Evolutionary conservation across 306 rosid species (phyloP), one percentile per base, ranked within the genome.

Genomic region (Vigna hirtella): DNA sequence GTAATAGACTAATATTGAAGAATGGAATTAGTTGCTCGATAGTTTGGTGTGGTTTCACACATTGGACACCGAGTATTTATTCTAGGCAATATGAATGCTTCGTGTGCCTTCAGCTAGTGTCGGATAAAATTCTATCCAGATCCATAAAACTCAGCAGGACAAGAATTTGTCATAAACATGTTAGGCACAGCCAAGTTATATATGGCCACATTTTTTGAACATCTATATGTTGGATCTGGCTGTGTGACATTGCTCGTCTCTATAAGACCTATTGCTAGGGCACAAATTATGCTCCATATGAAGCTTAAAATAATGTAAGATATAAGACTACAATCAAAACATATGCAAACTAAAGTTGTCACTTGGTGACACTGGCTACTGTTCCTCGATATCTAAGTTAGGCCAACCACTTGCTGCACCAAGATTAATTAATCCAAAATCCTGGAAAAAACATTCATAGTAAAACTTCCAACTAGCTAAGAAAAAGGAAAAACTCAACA

Each of bases 1-100:
- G 20, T 1, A 79, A 65, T 45, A 42, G 20, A 1, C 77, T 47
- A 51, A 38, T 12, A 62, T 50, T 50, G 58, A 43, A 24, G 59
- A 36, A 77, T 64, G 34, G 30, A 82, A 58, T 26, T 50, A 36
- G 43, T 20, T 68, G 18, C 67, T 28, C 43, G 48, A 77, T 43
- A 77, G 40, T 40, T 38, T 24, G 34, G 55, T 45, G 48, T 57
- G 8, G 43, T 36, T 66, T 52, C 51, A 63, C 56, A 40, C 9
- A 43, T 36, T 10, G 7, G 65, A 34, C 65, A 34, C 47, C 64
- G 47, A 42, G 28, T 15, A 47, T 48, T 17, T 69, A 32, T 32
- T 32, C 12, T 69, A 47, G 32, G 51, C 62, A 69, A 61, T 43
- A 56, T 18, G 14, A 69, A 38, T 57, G 50, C 30, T 28, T 32